Evolutionary conservation across 2,329 filamentous ascomycete genomes (phyloP).

Genomic region (Penicillium concentricum): DNA sequence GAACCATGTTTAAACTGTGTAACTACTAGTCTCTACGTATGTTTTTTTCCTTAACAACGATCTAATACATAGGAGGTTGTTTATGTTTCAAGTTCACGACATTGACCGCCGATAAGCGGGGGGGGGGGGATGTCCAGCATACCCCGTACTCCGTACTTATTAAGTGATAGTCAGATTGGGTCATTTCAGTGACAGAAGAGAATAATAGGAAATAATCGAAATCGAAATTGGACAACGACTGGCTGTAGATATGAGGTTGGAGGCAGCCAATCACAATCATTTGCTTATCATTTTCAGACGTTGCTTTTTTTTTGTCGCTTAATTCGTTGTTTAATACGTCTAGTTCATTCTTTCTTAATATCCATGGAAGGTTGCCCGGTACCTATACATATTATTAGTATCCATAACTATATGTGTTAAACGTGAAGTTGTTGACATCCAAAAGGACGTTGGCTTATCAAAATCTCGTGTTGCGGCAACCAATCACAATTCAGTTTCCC

Average conservation of each 20-base stretch:
- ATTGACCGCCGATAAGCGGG: constrained; percentile 15
- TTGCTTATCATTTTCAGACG: constrained; percentile 17
- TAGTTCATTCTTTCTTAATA: background rate
- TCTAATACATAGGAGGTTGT: background rate
- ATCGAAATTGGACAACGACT: constrained; percentile 14
- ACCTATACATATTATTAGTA: background rate
- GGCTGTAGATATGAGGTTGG: constrained; percentile 32
- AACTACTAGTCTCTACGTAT: background rate
- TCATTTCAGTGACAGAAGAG: constrained; percentile 16
- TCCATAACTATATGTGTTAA: background rate
- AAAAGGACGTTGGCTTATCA: constrained; percentile 15
- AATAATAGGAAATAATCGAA: constrained; percentile 14
- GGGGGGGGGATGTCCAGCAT: constrained; percentile 5
- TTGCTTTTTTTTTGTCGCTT: background rate
- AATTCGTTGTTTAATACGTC: background rate
- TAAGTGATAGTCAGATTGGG: constrained; percentile 16
- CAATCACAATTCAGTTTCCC: constrained; percentile 14
- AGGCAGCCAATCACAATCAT: constrained; percentile 25
- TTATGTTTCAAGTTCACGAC: background rate
- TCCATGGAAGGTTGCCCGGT: background rate
- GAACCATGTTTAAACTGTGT: background rate
- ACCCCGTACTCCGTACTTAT: background rate
- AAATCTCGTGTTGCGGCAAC: background rate
- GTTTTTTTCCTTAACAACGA: background rate
- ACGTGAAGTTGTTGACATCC: background rate